A percentile compares a stretch with the other conserved stretches of the same genome.
Conservation (phyloP, 345 rosid species). For the Eucalyptus urophylla region DNA sequence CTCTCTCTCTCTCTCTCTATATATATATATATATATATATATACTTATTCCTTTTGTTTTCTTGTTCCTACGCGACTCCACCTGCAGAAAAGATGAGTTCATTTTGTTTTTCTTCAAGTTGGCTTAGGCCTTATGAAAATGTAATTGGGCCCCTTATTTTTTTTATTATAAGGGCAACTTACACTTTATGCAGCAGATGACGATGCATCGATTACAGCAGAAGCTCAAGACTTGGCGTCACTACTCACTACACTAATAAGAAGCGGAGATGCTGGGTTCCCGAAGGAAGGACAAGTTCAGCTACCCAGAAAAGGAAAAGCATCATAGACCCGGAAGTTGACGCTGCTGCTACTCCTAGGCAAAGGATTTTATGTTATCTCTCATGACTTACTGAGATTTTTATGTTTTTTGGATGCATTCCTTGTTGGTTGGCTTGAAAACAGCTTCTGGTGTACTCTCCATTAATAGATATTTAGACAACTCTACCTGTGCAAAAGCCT, state of each 20-base stretch:
- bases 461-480: neutral
- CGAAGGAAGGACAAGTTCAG: slow-evolving; percentile 45
- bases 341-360: slow-evolving; percentile 69
- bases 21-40: too few species aligned
- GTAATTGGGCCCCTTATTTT: too few species aligned
- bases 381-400: slow-evolving; percentile 51
- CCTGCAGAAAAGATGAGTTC: too few species aligned
- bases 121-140: too few species aligned
- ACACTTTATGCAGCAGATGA: neutral
- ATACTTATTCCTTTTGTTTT: too few species aligned
- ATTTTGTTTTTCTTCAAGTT: too few species aligned
- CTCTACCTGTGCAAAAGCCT: neutral
- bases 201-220: neutral
- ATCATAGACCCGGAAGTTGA: slow-evolving; percentile 66
- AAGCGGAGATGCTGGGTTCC: slow-evolving; percentile 27
- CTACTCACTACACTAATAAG: slow-evolving; percentile 11
- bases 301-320: slow-evolving; percentile 62
- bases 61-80: too few species aligned
- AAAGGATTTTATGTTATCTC: slow-evolving; percentile 74
- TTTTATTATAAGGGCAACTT: too few species aligned
- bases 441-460: neutral
- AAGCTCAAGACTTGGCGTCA: neutral
- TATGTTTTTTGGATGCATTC: neutral
- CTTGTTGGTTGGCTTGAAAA: neutral
- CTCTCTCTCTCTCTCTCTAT: too few species aligned